phyloP scores from a whole-genome alignment of 1,139 yeast species.

The Scheffersomyces stambukii region DNA sequence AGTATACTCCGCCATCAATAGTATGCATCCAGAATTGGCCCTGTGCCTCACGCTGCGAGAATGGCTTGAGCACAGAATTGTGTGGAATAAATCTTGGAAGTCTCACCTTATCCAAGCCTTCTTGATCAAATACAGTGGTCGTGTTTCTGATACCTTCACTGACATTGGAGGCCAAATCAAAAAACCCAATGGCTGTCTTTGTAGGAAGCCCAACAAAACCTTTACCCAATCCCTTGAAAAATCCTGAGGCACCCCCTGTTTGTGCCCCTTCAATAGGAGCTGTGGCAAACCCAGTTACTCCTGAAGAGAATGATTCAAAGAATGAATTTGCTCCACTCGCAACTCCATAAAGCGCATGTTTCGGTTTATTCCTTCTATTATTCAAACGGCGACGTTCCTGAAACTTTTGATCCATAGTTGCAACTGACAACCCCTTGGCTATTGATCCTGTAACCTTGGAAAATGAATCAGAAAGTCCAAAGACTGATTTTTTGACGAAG shows the following conservation, averaged over 20 bases:
- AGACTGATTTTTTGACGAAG: constrained; percentile 89
- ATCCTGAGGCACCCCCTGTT: constrained; percentile 83
- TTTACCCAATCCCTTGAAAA: constrained; percentile 88
- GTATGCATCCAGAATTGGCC: constrained; percentile 92
- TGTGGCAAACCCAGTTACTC: constrained; percentile 83
- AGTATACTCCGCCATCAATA: constrained; percentile 74
- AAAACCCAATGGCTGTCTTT: constrained; percentile 91
- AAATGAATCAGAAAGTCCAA: constrained; percentile 90
- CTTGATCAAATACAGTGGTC: constrained; percentile 84
- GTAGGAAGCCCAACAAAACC: constrained; percentile 96
- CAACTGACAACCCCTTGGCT: constrained; percentile 90
- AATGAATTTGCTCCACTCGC: constrained; percentile 87
- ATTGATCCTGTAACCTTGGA: constrained; percentile 91
- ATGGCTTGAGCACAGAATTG: constrained; percentile 71
- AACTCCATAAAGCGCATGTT: constrained; percentile 85
- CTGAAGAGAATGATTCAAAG: constrained; percentile 82
- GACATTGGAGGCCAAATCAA: constrained; percentile 88
- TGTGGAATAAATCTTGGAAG: constrained; percentile 72
- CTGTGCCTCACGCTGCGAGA: constrained; percentile 79
- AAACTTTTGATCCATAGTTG: constrained; percentile 80
- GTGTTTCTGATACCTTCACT: constrained; percentile 94
- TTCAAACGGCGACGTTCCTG: constrained; percentile 77
- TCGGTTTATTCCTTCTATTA: constrained; percentile 74
- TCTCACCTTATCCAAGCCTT: constrained; percentile 74
- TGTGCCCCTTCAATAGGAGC: constrained; percentile 90